Base-by-base conservation (phyloP, 257 asterid species). In the Osmanthus fragrans region DNA sequence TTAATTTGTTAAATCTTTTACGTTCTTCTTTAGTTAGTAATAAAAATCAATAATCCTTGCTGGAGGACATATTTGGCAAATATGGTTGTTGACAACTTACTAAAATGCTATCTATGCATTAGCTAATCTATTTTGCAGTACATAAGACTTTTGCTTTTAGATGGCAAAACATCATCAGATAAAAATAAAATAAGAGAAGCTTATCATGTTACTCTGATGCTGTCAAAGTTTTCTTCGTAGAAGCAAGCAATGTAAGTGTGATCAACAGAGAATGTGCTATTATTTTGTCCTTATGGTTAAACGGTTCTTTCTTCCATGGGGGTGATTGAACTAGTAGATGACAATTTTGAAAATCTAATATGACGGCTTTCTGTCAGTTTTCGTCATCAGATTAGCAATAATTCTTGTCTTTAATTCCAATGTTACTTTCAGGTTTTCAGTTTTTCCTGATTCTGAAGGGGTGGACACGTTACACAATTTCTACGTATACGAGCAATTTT, bases 81-180 rank as follows among this genome's bases (percentile, higher is more conserved):
- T 56, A 16, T 63, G 12, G 60, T 29, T 47, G 30, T 71, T 7
- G 37, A 56, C 36, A 80, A 73, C 40, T 49, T 19, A 65, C 32
- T 37, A 49, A 68, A 58, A 3, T 56, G 40, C 45, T 9, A 40
- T 67, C 71, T 60, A 4, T 71, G 19, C 71, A 45, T 25, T 40
- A 42, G 33, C 58, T 60, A n/a, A 36, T 80, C 47, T 21, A 42
- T 75, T 51, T 51, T 42, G 60, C 58, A 45, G 64, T 37, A 34
- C 7, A 47, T 4, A 47, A 1, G 25, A 19, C 25, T 68, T 75
- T 70, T 69, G 7, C 42, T 51, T n/a, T 65, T 19, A 33, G 71
- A 49, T 76, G 70, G 37, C 4, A 40, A 32, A 18, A 73, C 54
- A 47, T 58, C 64, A 79, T 23, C 69, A 2, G 60, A 51, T 1